A percentile compares a stretch with the other conserved stretches of the same genome.
Conservation (phyloP, 805 yeast genomes). For the Jamesozyma lodderae region DNA sequence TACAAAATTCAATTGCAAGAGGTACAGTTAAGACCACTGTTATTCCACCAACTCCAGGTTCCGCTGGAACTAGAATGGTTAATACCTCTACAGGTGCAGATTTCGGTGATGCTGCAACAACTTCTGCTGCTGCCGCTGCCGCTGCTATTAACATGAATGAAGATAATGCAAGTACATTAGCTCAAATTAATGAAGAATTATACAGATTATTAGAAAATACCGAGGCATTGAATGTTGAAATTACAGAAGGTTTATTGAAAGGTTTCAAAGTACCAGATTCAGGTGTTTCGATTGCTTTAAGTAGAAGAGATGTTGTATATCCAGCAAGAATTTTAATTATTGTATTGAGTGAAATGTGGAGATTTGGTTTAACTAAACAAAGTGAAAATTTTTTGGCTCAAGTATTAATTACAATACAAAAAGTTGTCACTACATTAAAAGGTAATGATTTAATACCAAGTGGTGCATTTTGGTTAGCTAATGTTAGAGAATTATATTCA, state of each 20-base stretch:
- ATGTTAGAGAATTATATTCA: slow-evolving; percentile 89
- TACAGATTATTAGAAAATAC: slow-evolving; percentile 65
- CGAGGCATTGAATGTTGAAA: slow-evolving; percentile 65
- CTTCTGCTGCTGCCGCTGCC: slow-evolving; percentile 22
- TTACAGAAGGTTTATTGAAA: slow-evolving; percentile 75
- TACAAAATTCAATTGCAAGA: slow-evolving; percentile 30
- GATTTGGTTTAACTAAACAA: slow-evolving; percentile 86
- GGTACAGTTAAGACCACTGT: slow-evolving; percentile 22
- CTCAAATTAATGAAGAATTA: slow-evolving; percentile 67
- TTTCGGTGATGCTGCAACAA: slow-evolving; percentile 14
- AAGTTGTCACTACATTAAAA: slow-evolving; percentile 64
- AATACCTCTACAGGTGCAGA: slow-evolving; percentile 10
- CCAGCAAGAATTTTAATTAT: slow-evolving; percentile 93
- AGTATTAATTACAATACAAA: slow-evolving; percentile 79
- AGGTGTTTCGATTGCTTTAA: slow-evolving; percentile 71
- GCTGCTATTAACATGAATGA: background rate
- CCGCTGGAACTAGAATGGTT: background rate
- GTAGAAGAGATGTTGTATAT: slow-evolving; percentile 85
- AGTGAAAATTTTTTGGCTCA: slow-evolving; percentile 86
- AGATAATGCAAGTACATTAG: slow-evolving; percentile 37
- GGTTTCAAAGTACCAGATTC: slow-evolving; percentile 81
- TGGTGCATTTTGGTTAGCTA: slow-evolving; percentile 96
- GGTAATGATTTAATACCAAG: slow-evolving; percentile 83
- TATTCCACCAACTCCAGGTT: slow-evolving; percentile 24
- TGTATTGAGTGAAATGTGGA: slow-evolving; percentile 94